Evolutionary conservation across 108 stramenopile genomes (phyloP).

Genomic region (Chaetoceros tenuissimus): DNA sequence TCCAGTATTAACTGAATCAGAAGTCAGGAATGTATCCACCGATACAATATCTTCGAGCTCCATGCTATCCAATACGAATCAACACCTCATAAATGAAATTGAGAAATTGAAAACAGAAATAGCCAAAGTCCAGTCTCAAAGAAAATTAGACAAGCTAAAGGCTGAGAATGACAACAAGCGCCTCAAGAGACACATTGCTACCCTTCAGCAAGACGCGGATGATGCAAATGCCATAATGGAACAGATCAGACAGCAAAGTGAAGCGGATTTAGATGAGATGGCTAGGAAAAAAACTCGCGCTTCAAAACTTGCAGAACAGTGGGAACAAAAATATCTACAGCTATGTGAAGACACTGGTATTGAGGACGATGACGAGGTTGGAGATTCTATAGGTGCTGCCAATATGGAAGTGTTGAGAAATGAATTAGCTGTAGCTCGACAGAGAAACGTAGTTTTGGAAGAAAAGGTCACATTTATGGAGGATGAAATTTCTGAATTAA

Average conservation of each 20-base stretch:
- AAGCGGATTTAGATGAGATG: constrained; percentile 22
- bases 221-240: constrained; percentile 45
- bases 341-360: constrained; percentile 1
- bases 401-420: background rate
- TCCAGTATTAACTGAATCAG: background rate
- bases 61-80: background rate
- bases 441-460: background rate
- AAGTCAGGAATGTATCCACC: background rate
- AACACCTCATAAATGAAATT: background rate
- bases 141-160: constrained; percentile 50
- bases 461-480: background rate
- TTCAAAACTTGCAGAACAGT: background rate
- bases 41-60: background rate
- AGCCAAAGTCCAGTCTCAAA: constrained; percentile 16
- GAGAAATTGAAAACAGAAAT: background rate
- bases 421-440: background rate
- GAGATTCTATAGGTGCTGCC: background rate
- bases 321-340: constrained; percentile 11
- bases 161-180: constrained; percentile 36
- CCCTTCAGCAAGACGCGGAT: constrained; percentile 52
- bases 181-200: constrained; percentile 52
- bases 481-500: background rate
- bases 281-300: constrained; percentile 1
- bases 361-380: constrained; percentile 1
- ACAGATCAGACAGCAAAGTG: constrained; percentile 30